Evolutionary conservation across 768 basidiomycete species (phyloP), one percentile per base, ranked within the genome.

Genomic region (Imleria badia): DNA sequence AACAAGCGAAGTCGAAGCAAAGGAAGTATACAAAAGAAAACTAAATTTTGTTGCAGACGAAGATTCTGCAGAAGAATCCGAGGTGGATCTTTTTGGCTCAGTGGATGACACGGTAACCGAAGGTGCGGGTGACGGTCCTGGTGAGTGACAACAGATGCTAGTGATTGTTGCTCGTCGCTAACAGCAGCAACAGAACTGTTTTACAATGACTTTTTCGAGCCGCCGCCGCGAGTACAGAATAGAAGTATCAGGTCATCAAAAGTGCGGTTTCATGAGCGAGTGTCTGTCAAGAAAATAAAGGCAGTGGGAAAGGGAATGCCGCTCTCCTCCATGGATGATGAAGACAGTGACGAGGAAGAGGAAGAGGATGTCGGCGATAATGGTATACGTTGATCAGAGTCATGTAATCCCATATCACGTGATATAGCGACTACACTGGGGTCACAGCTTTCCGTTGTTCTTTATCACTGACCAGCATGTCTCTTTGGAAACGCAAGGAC

Each of bases 141-240:
- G 80, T 82, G 64, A 60, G 77, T 69, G 45, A 54, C 7, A 47
- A 23, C 23, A 5, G 10, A 35, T 46, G 17, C 33, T 46, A 12
- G 22, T 38, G 36, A 15, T 42, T 20, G 12, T 31, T n/a, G 13
- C 40, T 59, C 30, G 51, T 48, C 20, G 14, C 33, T 55, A 33
- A 56, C 36, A 48, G 47, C 33, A 45, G 11, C 35, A n/a, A 31
- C 58, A 91, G 89, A 85, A 58, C 67, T 77, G 7, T 83, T 76
- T 70, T 95, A 93, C 68, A 71, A 72, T 35, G 91, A 93, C 66
- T 95, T 94, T 73, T 95, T 94, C 65, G 87, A 82, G 39, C 79
- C 85, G 8, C 88, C 87, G 13, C 69, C 62, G 20, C 60, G 58
- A 26, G 44, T 35, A 33, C 50, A 49, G 14, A 51, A 54, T 19